Evolutionary conservation across 345 rosid genomes (phyloP), one percentile per base, ranked within the genome.

Genomic region (Laguncularia racemosa): DNA sequence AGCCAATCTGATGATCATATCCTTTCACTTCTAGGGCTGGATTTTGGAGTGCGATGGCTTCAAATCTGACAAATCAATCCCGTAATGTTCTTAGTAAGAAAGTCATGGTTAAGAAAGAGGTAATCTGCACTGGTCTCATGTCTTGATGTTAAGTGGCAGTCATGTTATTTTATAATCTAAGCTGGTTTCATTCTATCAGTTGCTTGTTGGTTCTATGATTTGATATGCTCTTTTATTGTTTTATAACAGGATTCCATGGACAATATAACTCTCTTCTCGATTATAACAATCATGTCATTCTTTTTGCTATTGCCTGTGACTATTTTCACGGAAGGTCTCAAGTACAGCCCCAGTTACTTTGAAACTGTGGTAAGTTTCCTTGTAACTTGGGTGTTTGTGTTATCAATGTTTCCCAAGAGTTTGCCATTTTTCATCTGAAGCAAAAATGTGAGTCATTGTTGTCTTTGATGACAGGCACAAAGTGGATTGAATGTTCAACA

Each of bases 401-500:
- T 16, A 46, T 20, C 26, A 48, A 46, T 21, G 20, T 54, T 20
- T 38, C 16, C 23, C 12, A 7, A 6, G 0, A 6, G 23, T 6
- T 2, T 17, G 17, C 16, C 18, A 48, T 47, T 20, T 19, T 48
- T 56, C 21, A 43, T 43, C 15, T 21, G n/a, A 45, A 20, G 26
- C 26, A 14, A 16, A 44, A 4, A 57, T 15, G 23, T 55, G 12
- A 43, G 9, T 60, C 71, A 69, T 57, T 57, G n/a, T 20, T 20
- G 23, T 44, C 20, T 55, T 20, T 28, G 11, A 59, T 13, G 14
- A 73, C 47, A 71, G 53, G 73, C 3, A 13, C 62, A 49, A 59
- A 70, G 85, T 88, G 97, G 96, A 18, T 69, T 90, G 71, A 84
- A 93, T 78, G 82, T 84, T 68, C 74, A 81, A 68, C 73, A 84